A percentile compares a stretch with the other conserved stretches of the same genome.
These are phyloP conservation scores for Botrytis aclada DNA, from an alignment of 2,329 filamentous ascomycete species.

Conservation along the genomic window DNA sequence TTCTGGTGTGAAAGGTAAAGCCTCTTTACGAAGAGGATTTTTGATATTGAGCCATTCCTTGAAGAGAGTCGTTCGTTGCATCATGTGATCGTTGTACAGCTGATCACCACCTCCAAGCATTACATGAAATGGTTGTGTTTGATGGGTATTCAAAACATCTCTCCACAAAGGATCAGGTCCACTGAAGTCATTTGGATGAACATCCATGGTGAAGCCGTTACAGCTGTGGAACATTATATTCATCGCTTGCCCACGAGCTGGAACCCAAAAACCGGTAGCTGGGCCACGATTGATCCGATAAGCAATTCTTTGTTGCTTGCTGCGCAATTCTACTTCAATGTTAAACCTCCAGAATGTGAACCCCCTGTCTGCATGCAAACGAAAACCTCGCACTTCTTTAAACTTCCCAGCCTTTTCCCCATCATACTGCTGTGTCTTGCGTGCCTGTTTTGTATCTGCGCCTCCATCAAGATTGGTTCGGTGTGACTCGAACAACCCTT, in stretches of 20 bases:
- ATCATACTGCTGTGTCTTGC: constrained; percentile 56
- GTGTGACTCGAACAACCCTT: constrained; percentile 75
- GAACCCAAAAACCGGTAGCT: constrained; percentile 90
- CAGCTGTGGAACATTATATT: constrained; percentile 99
- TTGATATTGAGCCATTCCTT: constrained; percentile 79
- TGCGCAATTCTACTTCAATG: constrained; percentile 81
- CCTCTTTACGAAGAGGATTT: constrained; percentile 76
- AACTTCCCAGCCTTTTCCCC: constrained; percentile 80
- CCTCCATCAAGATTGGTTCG: constrained; percentile 52
- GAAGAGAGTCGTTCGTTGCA: constrained; percentile 72
- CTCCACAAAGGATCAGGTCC: constrained; percentile 97
- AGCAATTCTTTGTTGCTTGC: constrained; percentile 78
- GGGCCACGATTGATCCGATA: constrained; percentile 95
- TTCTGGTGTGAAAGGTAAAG: constrained; percentile 70
- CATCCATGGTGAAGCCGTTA: constrained; percentile 86
- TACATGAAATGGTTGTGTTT: constrained; percentile 89
- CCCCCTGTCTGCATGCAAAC: constrained; percentile 80
- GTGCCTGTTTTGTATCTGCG: constrained; percentile 49
- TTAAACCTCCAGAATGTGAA: constrained; percentile 98
- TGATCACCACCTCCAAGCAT: constrained; percentile 98
- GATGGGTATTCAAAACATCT: constrained; percentile 89
- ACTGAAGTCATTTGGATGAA: constrained; percentile 75
- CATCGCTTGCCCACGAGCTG: constrained; percentile 79
- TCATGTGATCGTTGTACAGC: constrained; percentile 88
- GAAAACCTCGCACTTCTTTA: constrained; percentile 77